Evolutionary conservation across 768 basidiomycete species (phyloP).

Genomic region (Pholiota molesta): DNA sequence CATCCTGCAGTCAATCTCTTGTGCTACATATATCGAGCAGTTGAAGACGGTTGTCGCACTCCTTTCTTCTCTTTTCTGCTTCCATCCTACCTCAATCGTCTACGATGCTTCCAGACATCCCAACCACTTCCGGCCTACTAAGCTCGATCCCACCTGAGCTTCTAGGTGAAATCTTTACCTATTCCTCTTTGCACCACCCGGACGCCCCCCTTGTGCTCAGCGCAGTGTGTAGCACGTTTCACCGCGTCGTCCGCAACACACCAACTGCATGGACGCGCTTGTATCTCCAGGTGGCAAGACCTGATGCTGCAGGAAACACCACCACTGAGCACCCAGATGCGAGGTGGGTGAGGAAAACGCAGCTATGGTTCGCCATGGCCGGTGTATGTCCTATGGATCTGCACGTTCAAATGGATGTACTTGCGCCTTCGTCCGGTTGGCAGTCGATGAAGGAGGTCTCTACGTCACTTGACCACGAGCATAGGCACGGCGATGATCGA

Average conservation of each 20-base stretch:
- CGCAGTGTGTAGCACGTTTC: conserved; percentile 32
- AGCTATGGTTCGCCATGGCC: conserved; percentile 32
- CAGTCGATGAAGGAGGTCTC: neutral
- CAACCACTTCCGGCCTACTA: neutral
- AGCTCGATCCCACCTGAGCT: conserved; percentile 34
- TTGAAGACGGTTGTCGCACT: neutral
- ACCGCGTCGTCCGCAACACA: conserved; percentile 28
- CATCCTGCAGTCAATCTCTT: neutral
- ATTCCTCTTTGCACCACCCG: conserved; percentile 27
- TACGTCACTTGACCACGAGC: neutral
- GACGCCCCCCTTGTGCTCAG: conserved; percentile 37
- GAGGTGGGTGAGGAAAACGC: conserved; percentile 25
- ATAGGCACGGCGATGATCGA: neutral
- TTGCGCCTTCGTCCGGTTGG: neutral
- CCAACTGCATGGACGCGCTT: conserved; percentile 35
- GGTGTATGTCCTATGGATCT: conserved; percentile 26
- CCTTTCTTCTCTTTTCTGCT: neutral
- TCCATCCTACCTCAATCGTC: neutral
- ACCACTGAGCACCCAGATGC: conserved; percentile 14
- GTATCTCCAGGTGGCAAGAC: conserved; percentile 18
- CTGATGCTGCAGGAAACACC: neutral
- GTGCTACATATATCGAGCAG: no score
- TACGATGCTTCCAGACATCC: neutral
- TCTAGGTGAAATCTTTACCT: conserved; percentile 36
- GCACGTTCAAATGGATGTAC: conserved; percentile 22